These are phyloP conservation scores for Pythium vanterpoolii DNA, from an alignment of 352 stramenopile species.

Conservation along the genomic window DNA sequence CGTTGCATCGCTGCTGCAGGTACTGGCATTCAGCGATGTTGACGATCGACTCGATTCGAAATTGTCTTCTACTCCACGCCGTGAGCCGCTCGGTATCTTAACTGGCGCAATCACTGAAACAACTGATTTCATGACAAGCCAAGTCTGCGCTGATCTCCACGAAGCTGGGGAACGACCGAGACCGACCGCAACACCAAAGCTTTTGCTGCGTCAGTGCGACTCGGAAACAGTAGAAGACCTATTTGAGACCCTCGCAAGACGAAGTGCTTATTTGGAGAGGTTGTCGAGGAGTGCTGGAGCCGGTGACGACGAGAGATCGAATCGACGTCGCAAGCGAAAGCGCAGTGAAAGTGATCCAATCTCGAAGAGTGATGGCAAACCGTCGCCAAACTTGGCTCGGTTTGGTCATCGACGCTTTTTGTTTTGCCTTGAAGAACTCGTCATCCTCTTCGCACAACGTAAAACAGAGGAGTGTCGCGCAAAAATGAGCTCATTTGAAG, in stretches of 20 bases:
- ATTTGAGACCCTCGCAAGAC: slow-evolving; percentile 48
- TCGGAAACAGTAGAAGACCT: slow-evolving; percentile 49
- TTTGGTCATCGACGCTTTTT: slow-evolving; percentile 77
- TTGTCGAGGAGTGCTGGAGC: background rate
- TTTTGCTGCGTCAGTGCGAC: slow-evolving; percentile 53
- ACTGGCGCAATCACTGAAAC: slow-evolving; percentile 36
- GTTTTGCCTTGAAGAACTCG: slow-evolving; percentile 71
- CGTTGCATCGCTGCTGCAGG: slow-evolving; percentile 15
- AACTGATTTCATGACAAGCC: slow-evolving; percentile 63
- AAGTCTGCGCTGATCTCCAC: slow-evolving; percentile 55
- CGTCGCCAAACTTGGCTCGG: slow-evolving; percentile 39
- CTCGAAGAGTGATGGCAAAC: slow-evolving; percentile 1
- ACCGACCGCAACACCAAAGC: slow-evolving; percentile 20
- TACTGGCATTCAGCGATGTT: slow-evolving; percentile 2
- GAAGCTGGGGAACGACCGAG: slow-evolving; percentile 41
- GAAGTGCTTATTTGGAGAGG: slow-evolving; percentile 14
- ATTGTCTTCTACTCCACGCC: slow-evolving; percentile 30
- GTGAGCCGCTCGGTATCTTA: slow-evolving; percentile 48
- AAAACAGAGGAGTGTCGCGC: slow-evolving; percentile 57
- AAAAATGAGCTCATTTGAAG: slow-evolving; percentile 41
- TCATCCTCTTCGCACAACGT: slow-evolving; percentile 71
- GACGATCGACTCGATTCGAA: background rate
- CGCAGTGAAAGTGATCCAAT: slow-evolving; percentile 9
- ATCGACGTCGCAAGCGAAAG: slow-evolving; percentile 21
- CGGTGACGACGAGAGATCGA: background rate